Base-by-base conservation (phyloP, 1,284 basidiomycete genomes). In the Takashimella tepidaria region DNA sequence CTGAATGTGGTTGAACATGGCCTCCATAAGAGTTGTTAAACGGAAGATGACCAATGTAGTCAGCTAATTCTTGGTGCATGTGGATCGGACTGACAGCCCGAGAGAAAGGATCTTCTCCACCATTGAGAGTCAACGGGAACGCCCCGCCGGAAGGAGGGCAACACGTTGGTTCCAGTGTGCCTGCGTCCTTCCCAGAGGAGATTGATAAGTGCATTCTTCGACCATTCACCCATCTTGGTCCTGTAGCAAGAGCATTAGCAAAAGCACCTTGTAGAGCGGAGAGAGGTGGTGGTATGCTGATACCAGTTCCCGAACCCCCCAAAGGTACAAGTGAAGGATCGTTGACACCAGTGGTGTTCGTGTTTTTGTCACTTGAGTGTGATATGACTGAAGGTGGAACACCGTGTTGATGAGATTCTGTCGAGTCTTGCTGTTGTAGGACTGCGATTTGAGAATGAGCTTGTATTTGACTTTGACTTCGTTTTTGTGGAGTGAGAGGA, bases 71-170 rank as follows among this genome's bases (percentile, higher is more conserved):
- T 8, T 37, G 31, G 31, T 16, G n/a, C 45, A 26, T 21, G 45
- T 49, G 53, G 37, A 69, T 68, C 5, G 67, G 67, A 27, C 57
- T 60, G 21, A 69, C 67, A 5, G 67, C 64, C 24, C 67, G 44
- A n/a, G 54, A 58, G 54, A 69, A 69, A 1, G 67, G 67, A 54
- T 69, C 67, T 1, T 49, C 40, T 20, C 45, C 45, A n/a, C 48
- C 50, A 3, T 31, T 41, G 5, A 62, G 42, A 0, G 51, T 48
- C 22, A 62, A 48, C 3, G 66, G 66, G 42, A 67, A 65, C 3
- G 54, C 47, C 8, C 56, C 55, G 13, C 43, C 22, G 10, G 43
- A 44, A 19, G 43, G 43, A 19, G 19, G 43, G 6, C 19, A 8
- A 11, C 8, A 19, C 22, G 43, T 44, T 19, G 43, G 22, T 19